Evolutionary conservation across 1,139 yeast genomes (phyloP), one percentile per base, ranked within the genome.

Genomic region (Zhuliangozyma parablackwelliae): DNA sequence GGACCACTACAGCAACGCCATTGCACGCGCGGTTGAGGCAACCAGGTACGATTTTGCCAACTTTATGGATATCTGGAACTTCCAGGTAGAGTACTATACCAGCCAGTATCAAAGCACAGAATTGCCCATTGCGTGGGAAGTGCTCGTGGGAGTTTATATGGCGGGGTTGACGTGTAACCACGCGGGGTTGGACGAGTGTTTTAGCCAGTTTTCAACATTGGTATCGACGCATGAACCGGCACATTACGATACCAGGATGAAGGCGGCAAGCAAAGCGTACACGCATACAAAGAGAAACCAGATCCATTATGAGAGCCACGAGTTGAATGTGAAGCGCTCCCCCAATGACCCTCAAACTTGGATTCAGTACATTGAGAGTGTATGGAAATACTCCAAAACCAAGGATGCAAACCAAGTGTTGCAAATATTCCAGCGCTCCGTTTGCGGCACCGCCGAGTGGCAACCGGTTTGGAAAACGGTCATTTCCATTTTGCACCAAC

Each of bases 151-250:
- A 23, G 7, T 23, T 7, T 23, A 23, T 9, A 23, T 9, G 24
- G 9, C 10, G 9, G 24, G 9, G 3, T 2, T 23, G 7, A 3
- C 24, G 24, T 9, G 10, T 9, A 23, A 23, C 24, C 82, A 75
- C 48, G 43, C 47, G 2, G 46, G 54, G 6, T 40, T 78, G 5
- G 67, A 65, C 2, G 63, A 65, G 1, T 69, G 79, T 0, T 75
- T 66, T 43, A 51, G 63, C 11, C 61, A 59, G 7, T 65, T 60
- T 33, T 77, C 82, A 0, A 38, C 62, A 1, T 72, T 75, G 38
- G 61, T 77, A 2, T 63, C 79, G 1, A 36, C 44, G 7, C 39
- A 57, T 36, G 43, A 49, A 3, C 16, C 36, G 5, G 50, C 48
- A 4, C 46, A 61, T 7, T 79, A 78, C 48, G 73, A 66, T 11